A percentile compares a stretch with the other conserved stretches of the same genome.
Evolutionary conservation across 2,329 filamentous ascomycete genomes (phyloP).

Genomic region (Hymenoscyphus infarciens): DNA sequence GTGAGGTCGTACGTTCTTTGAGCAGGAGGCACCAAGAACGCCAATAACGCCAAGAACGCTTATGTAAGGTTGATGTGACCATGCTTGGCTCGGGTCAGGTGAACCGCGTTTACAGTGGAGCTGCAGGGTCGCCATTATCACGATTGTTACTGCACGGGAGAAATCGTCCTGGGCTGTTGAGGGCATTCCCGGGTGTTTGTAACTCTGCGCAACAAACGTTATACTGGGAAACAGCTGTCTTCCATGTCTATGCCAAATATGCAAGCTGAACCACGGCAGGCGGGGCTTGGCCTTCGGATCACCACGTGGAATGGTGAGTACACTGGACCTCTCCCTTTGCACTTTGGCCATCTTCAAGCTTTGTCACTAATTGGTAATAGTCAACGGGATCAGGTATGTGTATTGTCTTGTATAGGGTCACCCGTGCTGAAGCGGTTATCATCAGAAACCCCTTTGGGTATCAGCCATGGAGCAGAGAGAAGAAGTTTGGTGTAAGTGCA

Average conservation of each 20-base stretch:
- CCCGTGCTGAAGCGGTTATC: conserved; percentile 3
- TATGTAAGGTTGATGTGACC: background rate
- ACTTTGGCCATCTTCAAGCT: background rate
- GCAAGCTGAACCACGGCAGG: background rate
- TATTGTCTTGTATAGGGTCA: background rate
- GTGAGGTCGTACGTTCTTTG: conserved; percentile 8
- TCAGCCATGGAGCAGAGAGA: conserved; percentile 72
- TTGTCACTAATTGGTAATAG: conserved; percentile 40
- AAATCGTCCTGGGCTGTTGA: no score
- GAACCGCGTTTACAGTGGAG: no score
- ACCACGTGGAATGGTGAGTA: conserved; percentile 79
- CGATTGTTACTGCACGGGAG: no score
- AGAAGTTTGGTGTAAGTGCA: conserved; percentile 59
- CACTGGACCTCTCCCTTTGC: background rate
- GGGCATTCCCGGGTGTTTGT: no score
- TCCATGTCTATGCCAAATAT: no score
- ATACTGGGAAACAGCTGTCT: no score
- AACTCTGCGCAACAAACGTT: no score
- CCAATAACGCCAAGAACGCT: background rate
- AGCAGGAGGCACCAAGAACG: background rate
- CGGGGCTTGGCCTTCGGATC: conserved; percentile 54
- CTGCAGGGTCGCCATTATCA: no score
- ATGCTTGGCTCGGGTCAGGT: no score
- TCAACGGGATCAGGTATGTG: conserved; percentile 71
- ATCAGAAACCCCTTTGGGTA: conserved; percentile 77